These are phyloP conservation scores for Dendrobium chrysotoxum DNA, from an alignment of 106 monocot genomes.

Conservation along the genomic window DNA sequence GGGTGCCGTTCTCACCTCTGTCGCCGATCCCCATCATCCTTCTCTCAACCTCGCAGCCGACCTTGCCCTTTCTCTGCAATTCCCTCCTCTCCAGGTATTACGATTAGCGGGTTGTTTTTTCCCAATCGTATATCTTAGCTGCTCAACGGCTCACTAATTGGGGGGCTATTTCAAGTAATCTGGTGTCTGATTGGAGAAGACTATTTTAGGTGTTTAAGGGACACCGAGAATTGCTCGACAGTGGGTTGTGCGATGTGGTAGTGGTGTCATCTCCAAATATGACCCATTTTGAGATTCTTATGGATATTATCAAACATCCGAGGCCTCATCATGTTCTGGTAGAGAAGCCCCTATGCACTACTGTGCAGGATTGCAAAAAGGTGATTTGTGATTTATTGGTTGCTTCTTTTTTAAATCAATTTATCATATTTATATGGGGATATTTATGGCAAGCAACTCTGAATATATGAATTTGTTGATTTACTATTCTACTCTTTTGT, in stretches of 20 bases:
- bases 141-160: too few relatives aligned
- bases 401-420: background rate
- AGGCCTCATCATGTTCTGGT: conserved; percentile 69
- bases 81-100: conserved; percentile 24
- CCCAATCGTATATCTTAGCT: background rate
- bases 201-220: conserved; percentile 44
- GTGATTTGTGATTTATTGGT: conserved; percentile 11
- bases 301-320: conserved; percentile 65
- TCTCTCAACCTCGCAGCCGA: conserved; percentile 47
- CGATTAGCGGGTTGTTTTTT: background rate
- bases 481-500: too few relatives aligned
- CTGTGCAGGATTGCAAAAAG: conserved; percentile 66
- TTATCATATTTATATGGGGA: too few relatives aligned
- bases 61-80: conserved; percentile 42
- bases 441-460: too few relatives aligned
- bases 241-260: conserved; percentile 77
- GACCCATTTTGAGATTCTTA: conserved; percentile 88
- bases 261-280: conserved; percentile 94
- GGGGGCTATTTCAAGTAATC: too few relatives aligned
- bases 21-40: conserved; percentile 64
- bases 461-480: too few relatives aligned
- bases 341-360: conserved; percentile 91
- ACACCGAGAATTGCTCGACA: conserved; percentile 66
- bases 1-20: conserved; percentile 52
- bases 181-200: background rate